Evolutionary conservation across 306 rosid genomes (phyloP).

Genomic region (Psophocarpus tetragonolobus): DNA sequence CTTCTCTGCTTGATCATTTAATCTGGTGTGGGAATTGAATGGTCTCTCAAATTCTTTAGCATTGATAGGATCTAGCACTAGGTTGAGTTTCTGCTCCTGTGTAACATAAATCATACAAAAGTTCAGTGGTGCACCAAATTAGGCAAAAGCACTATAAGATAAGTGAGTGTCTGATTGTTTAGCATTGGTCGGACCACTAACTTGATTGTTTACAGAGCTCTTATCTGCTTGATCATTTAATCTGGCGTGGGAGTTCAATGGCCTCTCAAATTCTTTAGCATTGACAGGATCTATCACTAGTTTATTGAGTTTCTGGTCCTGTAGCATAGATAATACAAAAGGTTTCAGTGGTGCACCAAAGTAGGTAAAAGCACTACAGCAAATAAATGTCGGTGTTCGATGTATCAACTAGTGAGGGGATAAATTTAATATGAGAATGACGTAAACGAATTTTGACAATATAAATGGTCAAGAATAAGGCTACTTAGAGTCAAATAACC

Average conservation of each 20-base stretch:
- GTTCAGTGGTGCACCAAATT: conserved; percentile 1
- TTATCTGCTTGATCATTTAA: conserved; percentile 57
- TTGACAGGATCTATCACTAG: conserved; percentile 57
- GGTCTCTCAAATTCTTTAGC: conserved; percentile 72
- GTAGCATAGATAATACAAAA: conserved; percentile 30
- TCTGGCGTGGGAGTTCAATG: conserved; percentile 56
- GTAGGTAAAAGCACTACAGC: conserved; percentile 1
- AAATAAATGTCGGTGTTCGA: neutral
- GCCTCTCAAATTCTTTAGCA: conserved; percentile 69
- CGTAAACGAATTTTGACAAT: neutral
- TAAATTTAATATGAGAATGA: neutral
- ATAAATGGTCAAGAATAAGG: neutral
- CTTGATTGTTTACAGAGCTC: conserved; percentile 44
- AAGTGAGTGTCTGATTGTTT: neutral
- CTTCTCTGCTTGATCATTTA: conserved; percentile 56
- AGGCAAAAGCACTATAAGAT: neutral
- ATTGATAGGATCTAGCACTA: conserved; percentile 56
- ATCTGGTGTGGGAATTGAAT: conserved; percentile 50
- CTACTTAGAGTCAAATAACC: neutral
- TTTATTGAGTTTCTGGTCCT: conserved; percentile 75
- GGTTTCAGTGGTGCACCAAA: neutral
- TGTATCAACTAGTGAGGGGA: neutral
- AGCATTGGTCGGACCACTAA: conserved; percentile 37
- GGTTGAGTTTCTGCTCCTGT: conserved; percentile 75
- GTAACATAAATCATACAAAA: conserved; percentile 20